Base-by-base conservation (phyloP, 2,329 filamentous ascomycete genomes). In the Calonectria henricotiae region DNA sequence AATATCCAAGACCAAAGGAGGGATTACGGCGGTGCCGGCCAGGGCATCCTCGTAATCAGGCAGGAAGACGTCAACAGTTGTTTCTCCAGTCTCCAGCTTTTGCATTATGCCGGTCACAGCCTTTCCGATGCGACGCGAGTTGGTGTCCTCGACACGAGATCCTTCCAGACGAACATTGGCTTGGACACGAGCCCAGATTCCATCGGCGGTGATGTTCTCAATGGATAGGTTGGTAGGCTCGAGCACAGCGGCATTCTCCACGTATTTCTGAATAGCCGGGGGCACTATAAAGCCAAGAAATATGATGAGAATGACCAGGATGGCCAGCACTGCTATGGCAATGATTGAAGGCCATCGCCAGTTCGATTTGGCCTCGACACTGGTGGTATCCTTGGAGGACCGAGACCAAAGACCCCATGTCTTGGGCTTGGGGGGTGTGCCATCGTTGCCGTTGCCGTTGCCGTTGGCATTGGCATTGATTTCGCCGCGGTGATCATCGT, bases 221-320 rank as follows among this genome's bases (percentile, higher is more conserved):
- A 99, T 91, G 1, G 95, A 94, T 23, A 99, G 83, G 74, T 92
- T 93, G 6, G 92, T 95, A 2, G 96, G 94, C 79, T 95, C 90
- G 74, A 99, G 89, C 20, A 96, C 90, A 27, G 92, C 88, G 3
- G 95, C 94, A 81, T 95, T 88, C 82, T 96, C 92, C 60, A 93
- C 94, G 82, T 99, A 99, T 79, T 94, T 89, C 82, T 97, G 91
- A 12, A 97, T 90, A 8, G 92, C 90, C 17, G 92, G 91, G 2
- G 96, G 95, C 0, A 93, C 89, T 65, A 97, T 89, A 83, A 98
- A 98, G 17, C 91, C 94, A 67, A 96, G 85, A 17, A 93, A 83
- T 69, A 98, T 91, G 75, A 97, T 94, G 32, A 87, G 80, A 25
- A 96, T 76, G 6, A 92, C 86, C 7, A 91, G 77, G 1, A 89